phyloP scores from a whole-genome alignment of 2,329 filamentous ascomycete genomes.

The Leptoxyphium fumago region DNA sequence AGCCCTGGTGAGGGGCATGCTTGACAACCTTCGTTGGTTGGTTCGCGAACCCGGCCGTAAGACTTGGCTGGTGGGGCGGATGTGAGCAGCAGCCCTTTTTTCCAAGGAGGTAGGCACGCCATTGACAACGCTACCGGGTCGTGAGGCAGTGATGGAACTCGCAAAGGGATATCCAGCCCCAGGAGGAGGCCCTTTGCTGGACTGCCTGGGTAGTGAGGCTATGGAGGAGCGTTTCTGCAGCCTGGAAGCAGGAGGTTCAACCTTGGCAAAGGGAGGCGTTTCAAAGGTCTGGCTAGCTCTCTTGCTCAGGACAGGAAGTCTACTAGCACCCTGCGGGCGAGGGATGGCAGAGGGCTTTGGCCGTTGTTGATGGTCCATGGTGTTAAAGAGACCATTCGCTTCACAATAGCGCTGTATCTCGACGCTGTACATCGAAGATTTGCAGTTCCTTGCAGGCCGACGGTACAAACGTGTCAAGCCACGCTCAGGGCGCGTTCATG shows the following conservation, averaged over 20 bases:
- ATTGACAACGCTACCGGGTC: not conserved
- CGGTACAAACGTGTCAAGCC: not conserved
- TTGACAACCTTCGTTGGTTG: not conserved
- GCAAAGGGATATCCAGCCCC: not conserved
- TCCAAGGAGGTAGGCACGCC: not conserved
- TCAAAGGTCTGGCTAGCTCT: slow-evolving; percentile 3
- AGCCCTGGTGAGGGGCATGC: not conserved
- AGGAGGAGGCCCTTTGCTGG: not conserved
- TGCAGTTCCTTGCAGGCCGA: not conserved
- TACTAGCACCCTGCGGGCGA: slow-evolving; percentile 3
- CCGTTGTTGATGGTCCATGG: not conserved
- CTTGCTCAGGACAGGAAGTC: slow-evolving; percentile 8
- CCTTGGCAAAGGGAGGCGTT: not conserved
- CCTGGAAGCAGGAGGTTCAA: slow-evolving; percentile 2
- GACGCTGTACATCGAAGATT: not conserved
- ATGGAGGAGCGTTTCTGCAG: slow-evolving; percentile 8
- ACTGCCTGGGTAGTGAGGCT: not conserved
- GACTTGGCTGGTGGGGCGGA: not conserved
- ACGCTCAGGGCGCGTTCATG: not conserved
- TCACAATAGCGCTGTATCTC: not conserved
- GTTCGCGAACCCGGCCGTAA: not conserved
- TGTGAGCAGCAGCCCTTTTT: not conserved
- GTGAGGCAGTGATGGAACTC: not conserved
- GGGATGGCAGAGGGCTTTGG: slow-evolving; percentile 7
- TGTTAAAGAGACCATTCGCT: not conserved